A percentile compares a stretch with the other conserved stretches of the same genome.
Conservation (phyloP, 108 stramenopile species). For the Hondaea fermentalgiana region DNA sequence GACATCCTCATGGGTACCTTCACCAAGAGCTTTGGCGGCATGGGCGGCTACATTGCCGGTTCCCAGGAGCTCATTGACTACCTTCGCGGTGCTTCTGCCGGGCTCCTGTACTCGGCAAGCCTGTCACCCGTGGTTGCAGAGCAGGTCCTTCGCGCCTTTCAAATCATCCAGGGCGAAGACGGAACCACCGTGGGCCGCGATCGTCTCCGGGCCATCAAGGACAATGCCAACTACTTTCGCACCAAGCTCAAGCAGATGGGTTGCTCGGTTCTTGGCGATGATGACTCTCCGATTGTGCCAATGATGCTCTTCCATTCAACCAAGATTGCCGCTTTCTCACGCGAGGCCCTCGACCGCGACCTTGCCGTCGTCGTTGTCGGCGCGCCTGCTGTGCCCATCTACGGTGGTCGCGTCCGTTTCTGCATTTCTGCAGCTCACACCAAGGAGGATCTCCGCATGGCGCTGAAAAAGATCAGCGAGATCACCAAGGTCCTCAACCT, state of each 20-base stretch:
- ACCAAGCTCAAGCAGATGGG: constrained; percentile 85
- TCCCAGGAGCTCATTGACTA: constrained; percentile 67
- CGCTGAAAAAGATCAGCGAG: constrained; percentile 75
- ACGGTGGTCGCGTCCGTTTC: constrained; percentile 77
- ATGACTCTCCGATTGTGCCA: constrained; percentile 91
- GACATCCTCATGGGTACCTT: constrained; percentile 99
- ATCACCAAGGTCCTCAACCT: constrained; percentile 37
- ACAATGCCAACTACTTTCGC: constrained; percentile 94
- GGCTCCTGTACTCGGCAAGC: constrained; percentile 76
- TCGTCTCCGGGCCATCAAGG: constrained; percentile 77
- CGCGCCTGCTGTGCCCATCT: constrained; percentile 89
- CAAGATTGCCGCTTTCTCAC: constrained; percentile 92
- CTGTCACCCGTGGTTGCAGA: constrained; percentile 83
- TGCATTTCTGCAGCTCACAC: constrained; percentile 97
- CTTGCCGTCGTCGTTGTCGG: constrained; percentile 97
- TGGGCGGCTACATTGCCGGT: constrained; percentile 97
- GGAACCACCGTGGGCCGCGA: constrained; percentile 75
- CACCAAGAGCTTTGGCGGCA: constrained; percentile 96
- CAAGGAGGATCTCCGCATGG: constrained; percentile 70
- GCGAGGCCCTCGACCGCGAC: constrained; percentile 90
- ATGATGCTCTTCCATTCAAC: constrained; percentile 93
- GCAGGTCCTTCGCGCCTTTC: constrained; percentile 78
- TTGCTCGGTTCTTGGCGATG: constrained; percentile 83
- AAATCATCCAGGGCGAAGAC: constrained; percentile 89
- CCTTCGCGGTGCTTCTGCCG: constrained; percentile 71